phyloP scores from a whole-genome alignment of 139 green algal genomes.

The Pedinophyceae sp. region DNA sequence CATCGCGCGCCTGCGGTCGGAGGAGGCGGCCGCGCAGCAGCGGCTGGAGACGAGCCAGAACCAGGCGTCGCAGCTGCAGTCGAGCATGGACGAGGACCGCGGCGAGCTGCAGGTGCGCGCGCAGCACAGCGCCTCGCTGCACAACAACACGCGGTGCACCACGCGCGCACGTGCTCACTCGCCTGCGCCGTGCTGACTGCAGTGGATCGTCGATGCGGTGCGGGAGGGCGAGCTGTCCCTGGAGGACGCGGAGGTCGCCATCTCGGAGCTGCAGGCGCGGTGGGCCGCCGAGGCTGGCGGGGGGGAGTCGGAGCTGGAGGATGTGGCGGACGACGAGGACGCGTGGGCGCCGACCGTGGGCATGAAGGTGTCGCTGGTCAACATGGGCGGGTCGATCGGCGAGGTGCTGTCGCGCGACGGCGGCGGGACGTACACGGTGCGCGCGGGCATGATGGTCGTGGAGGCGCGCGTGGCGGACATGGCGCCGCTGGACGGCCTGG shows the following conservation, averaged over 20 bases:
- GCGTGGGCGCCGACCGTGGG: conserved; percentile 11
- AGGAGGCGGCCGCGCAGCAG: not conserved
- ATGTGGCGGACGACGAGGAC: not conserved
- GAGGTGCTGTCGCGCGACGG: conserved; percentile 1
- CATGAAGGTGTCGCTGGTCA: conserved; percentile 12
- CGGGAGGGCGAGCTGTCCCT: not conserved
- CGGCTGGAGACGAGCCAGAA: conserved; percentile 4
- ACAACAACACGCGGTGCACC: not conserved
- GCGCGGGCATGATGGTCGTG: conserved; percentile 13
- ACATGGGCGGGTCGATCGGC: conserved; percentile 16
- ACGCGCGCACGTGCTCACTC: not conserved
- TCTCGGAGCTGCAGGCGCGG: not conserved
- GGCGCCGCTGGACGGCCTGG: no score
- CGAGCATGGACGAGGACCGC: not conserved
- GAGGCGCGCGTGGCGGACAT: no score
- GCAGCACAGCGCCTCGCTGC: no score
- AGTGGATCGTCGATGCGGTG: not conserved
- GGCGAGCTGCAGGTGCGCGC: not conserved
- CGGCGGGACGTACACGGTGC: conserved; percentile 12
- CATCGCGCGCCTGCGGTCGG: not conserved
- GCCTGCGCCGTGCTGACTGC: not conserved
- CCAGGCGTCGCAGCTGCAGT: conserved; percentile 6
- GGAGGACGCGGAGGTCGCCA: not conserved
- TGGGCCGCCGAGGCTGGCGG: not conserved
- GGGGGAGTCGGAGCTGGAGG: conserved; percentile 5